Evolutionary conservation across 139 green algal species (phyloP), one percentile per base, ranked within the genome.

Genomic region (Diplosphaera chodatii): DNA sequence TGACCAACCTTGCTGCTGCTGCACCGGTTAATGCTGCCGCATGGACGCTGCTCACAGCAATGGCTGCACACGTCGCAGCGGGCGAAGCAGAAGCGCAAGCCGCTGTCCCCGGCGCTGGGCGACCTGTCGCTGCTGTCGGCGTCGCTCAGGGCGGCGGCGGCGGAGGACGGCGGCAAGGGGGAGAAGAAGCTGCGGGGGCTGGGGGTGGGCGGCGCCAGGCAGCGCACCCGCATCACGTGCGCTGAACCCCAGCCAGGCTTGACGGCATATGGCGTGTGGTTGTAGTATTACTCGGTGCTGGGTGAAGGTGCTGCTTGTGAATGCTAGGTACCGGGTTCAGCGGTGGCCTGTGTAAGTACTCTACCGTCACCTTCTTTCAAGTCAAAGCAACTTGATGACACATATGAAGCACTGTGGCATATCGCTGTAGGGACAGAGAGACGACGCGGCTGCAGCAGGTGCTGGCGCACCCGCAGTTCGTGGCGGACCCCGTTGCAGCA

Each of bases 391-490:
- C n/a, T n/a, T n/a, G n/a, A n/a, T n/a, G n/a, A n/a, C n/a, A n/a
- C n/a, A n/a, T n/a, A n/a, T n/a, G n/a, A n/a, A n/a, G n/a, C n/a
- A n/a, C n/a, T n/a, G n/a, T n/a, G n/a, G n/a, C n/a, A n/a, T n/a
- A n/a, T n/a, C n/a, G n/a, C n/a, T n/a, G n/a, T 30, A 73, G 68
- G 32, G 55, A 74, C 32, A 30, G 67, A 13, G 83, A 88, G 75
- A 68, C 72, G 2, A 10, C 30, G 27, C 74, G 83, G 32, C 56
- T 87, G 66, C 71, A 78, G 63, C 63, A 73, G 40, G 83, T 87
- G 55, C 32, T 87, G 40, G 22, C 56, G 23, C 75, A 88, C 79
- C 81, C 83, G 10, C 68, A 77, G 31, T 88, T 85, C 34, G 31
- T 78, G 22, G 64, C 68, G 20, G 77, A 88, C 55, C 83, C 83